Base-by-base conservation (phyloP, 495 filamentous ascomycete species). In the Aspergillus homomorphus region DNA sequence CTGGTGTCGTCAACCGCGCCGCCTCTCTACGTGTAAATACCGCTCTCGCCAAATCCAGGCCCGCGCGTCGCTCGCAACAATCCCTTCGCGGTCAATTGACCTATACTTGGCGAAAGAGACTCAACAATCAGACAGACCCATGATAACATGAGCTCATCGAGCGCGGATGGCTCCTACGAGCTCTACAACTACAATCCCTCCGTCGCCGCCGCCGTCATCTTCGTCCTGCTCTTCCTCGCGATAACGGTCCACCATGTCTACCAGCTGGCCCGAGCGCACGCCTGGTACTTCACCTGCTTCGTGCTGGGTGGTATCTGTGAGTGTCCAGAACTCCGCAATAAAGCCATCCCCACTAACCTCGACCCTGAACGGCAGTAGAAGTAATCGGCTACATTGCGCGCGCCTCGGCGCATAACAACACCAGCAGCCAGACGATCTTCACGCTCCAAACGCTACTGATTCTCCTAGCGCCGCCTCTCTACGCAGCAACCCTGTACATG, bases 401-500 rank as follows among this genome's bases (percentile, higher is more conserved):
- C 30, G 70, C 72, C 24, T 69, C 60, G 65, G 69, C 72, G 1
- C 64, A 71, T 18, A 15, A 64, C 26, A 58, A 56, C 30, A 28
- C 59, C 42, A 10, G 55, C 65, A 33, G 65, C 69, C 52, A 53
- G 41, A 9, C 63, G 62, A 46, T 56, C 4, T 76, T 71, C 67
- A 62, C 71, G 2, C 43, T 77, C 4, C 74, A 79, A 55, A 66
- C 72, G 50, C 65, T 79, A 50, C 66, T 79, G 59, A 68, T 77
- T 23, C 63, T 73, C 23, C 67, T 75, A 41, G 68, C 75, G 4
- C 65, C 67, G 5, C 77, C 77, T 0, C 68, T 83, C 28, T 73
- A 76, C 56, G 78, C 82, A 7, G 81, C 82, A 2, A 82, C 80
- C 0, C 73, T 84, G 28, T 85, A 84, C 69, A 85, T 84, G 80